A percentile compares a stretch with the other conserved stretches of the same genome.
Evolutionary conservation across 352 stramenopile species (phyloP).

Genomic region (Peronosclerospora sorghi): DNA sequence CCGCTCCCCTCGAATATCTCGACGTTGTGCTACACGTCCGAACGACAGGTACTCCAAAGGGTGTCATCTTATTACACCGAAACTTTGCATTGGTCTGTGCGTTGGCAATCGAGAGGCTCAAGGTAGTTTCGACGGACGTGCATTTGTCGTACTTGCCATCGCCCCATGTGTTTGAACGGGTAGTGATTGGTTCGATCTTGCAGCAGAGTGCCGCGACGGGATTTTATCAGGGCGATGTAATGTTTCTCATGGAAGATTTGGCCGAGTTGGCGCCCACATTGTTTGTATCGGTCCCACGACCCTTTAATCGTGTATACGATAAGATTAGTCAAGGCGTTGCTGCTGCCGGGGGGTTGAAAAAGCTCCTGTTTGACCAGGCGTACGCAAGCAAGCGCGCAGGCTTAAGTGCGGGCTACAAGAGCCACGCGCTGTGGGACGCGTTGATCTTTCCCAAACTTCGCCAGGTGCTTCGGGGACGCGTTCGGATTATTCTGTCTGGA

Average conservation of each 20-base stretch:
- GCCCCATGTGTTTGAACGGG: conserved; percentile 94
- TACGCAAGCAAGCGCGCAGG: conserved; percentile 43
- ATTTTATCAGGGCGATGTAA: conserved; percentile 81
- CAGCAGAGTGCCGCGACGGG: conserved; percentile 58
- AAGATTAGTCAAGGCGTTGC: conserved; percentile 84
- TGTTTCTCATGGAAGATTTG: conserved; percentile 89
- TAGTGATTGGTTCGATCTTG: conserved; percentile 82
- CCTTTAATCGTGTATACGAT: conserved; percentile 96
- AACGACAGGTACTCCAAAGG: conserved; percentile 94
- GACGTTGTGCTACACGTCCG: conserved; percentile 92
- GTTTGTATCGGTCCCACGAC: conserved; percentile 89
- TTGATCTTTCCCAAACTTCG: conserved; percentile 95
- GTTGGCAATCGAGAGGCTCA: conserved; percentile 22
- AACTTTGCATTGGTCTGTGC: conserved; percentile 35
- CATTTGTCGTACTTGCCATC: conserved; percentile 95
- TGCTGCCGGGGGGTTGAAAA: conserved; percentile 43
- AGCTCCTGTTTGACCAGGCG: conserved; percentile 57
- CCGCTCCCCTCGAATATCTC: conserved; percentile 72
- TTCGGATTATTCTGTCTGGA: conserved; percentile 87
- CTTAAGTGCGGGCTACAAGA: conserved; percentile 44
- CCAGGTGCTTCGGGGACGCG: conserved; percentile 79
- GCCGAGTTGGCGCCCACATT: conserved; percentile 87
- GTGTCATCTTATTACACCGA: conserved; percentile 88
- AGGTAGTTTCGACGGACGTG: conserved; percentile 47
- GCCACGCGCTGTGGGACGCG: conserved; percentile 86